These are phyloP conservation scores for Trichophyton schoenleinii DNA, from an alignment of 2,329 filamentous ascomycete genomes.

Conservation along the genomic window DNA sequence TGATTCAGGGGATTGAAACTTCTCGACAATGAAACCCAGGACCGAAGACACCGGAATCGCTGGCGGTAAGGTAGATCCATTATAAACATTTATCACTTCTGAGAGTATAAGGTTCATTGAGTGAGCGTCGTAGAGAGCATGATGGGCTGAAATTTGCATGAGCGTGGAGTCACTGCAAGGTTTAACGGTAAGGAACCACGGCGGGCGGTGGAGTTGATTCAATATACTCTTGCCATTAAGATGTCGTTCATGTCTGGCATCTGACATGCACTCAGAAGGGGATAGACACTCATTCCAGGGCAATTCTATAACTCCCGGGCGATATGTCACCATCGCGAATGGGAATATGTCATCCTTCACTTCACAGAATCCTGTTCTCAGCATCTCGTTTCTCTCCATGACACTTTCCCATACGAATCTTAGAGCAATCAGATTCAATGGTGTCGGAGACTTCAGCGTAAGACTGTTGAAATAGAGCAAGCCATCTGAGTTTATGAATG, in stretches of 20 bases:
- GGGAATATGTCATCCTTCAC: constrained; percentile 47
- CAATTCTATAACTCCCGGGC: constrained; percentile 20
- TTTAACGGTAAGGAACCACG: constrained; percentile 51
- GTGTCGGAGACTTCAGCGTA: constrained; percentile 37
- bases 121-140: constrained; percentile 74
- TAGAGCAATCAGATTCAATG: constrained; percentile 33
- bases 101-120: constrained; percentile 55
- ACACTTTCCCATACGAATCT: constrained; percentile 48
- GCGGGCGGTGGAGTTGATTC: constrained; percentile 38
- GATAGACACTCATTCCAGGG: constrained; percentile 25
- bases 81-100: constrained; percentile 41
- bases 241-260: background rate
- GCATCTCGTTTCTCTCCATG: constrained; percentile 50
- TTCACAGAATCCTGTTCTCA: constrained; percentile 61
- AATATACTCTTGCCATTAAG: background rate
- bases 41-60: constrained; percentile 30
- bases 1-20: constrained; percentile 21
- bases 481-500: constrained; percentile 56
- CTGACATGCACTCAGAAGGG: background rate
- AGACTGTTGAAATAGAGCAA: constrained; percentile 65
- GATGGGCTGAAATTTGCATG: constrained; percentile 51
- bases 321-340: constrained; percentile 64
- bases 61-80: constrained; percentile 16
- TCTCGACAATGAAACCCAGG: constrained; percentile 34
- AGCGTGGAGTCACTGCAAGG: constrained; percentile 16